A percentile compares a stretch with the other conserved stretches of the same genome.
phyloP scores from a whole-genome alignment of 2,329 filamentous ascomycete genomes.

The Lachnellula subtilissima region DNA sequence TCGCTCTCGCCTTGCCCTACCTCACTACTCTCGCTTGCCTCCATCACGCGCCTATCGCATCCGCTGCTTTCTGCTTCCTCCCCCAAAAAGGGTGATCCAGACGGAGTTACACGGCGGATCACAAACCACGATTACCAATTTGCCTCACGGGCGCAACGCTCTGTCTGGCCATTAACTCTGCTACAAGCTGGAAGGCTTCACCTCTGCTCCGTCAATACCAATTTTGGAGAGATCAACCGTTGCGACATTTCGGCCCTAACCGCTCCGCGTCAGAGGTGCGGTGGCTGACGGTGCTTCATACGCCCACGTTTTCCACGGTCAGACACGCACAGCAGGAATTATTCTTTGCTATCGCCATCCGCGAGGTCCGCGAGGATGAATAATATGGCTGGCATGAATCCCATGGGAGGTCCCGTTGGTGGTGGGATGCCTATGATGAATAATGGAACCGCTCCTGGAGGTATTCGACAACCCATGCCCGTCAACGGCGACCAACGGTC shows the following conservation, averaged over 20 bases:
- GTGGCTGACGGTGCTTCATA: slow-evolving; percentile 22
- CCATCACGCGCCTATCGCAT: slow-evolving; percentile 24
- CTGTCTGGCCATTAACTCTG: background rate
- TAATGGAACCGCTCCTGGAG: slow-evolving; percentile 47
- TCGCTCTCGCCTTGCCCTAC: slow-evolving; percentile 1
- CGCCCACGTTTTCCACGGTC: background rate
- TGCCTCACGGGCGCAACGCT: slow-evolving; percentile 12
- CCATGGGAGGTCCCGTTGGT: slow-evolving; percentile 62
- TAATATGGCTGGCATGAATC: slow-evolving; percentile 61
- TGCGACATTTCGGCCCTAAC: slow-evolving; percentile 24
- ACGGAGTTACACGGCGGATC: slow-evolving; percentile 11
- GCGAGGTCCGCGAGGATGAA: slow-evolving; percentile 30
- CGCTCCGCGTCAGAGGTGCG: slow-evolving; percentile 26
- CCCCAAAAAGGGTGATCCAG: slow-evolving; percentile 10
- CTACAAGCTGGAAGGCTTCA: slow-evolving; percentile 3
- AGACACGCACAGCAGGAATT: background rate
- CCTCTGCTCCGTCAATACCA: background rate
- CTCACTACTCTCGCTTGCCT: slow-evolving; percentile 15
- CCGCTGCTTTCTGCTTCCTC: slow-evolving; percentile 12
- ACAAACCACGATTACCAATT: slow-evolving; percentile 15
- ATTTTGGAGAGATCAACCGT: slow-evolving; percentile 8
- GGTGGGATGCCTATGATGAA: slow-evolving; percentile 57
- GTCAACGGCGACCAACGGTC: slow-evolving; percentile 41
- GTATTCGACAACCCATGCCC: slow-evolving; percentile 30
- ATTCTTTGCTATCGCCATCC: slow-evolving; percentile 20